Percentiles rank a stretch among this genome's conserved stretches.
These are phyloP conservation scores for Turritis glabra DNA, from an alignment of 345 rosid genomes.

Conservation along the genomic window DNA sequence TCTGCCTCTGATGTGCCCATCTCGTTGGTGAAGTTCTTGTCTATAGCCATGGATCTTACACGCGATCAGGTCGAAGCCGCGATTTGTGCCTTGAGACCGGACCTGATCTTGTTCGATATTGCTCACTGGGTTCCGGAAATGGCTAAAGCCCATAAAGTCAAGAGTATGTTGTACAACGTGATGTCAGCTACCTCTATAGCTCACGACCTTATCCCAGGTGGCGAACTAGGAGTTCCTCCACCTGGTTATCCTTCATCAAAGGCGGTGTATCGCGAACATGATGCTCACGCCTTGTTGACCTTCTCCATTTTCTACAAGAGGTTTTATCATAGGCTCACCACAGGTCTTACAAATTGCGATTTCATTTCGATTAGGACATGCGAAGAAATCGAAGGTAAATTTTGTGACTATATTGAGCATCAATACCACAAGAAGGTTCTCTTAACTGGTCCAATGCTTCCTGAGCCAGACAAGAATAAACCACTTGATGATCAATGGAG, in stretches of 20 bases:
- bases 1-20: neutral
- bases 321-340: neutral
- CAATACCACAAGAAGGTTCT: neutral
- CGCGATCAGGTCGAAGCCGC: neutral
- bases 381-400: neutral
- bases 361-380: constrained; percentile 39
- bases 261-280: neutral
- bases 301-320: constrained; percentile 1
- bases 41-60: too few species aligned
- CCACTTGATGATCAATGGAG: neutral
- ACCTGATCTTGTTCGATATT: neutral
- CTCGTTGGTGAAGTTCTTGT: neutral
- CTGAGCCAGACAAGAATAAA: constrained; percentile 16
- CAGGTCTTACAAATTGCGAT: constrained; percentile 32
- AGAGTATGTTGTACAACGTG: neutral
- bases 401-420: neutral
- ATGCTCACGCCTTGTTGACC: neutral
- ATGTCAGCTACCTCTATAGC: neutral
- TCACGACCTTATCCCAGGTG: neutral
- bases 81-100: neutral
- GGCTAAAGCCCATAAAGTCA: neutral
- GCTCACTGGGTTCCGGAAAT: neutral
- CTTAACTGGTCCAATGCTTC: constrained; percentile 26
- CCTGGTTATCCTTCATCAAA: constrained; percentile 26
- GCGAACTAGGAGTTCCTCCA: constrained; percentile 4